Evolutionary conservation across 306 rosid species (phyloP), one percentile per base, ranked within the genome.

Genomic region (Vachellia pachyceras): DNA sequence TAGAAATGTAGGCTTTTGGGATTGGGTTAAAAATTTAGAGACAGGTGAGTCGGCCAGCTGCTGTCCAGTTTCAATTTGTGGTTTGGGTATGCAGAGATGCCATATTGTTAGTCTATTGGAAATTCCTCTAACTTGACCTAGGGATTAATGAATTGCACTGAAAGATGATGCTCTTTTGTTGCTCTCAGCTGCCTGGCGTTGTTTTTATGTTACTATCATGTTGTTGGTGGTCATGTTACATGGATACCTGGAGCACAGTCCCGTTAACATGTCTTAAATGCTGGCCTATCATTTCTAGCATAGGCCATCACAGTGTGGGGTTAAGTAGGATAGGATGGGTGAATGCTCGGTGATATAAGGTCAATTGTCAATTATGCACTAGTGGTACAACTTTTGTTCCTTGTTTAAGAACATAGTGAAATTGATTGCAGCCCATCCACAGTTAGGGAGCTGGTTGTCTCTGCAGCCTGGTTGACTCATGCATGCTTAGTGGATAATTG

Each of bases 381-480:
- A 82, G 84, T 85, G 77, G 64, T 71, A n/a, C n/a, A n/a, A n/a
- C n/a, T n/a, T n/a, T n/a, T n/a, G 71, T 77, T 83, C 69, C 46
- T 76, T 83, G 78, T 89, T 80, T 77, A 69, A 76, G 79, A 82
- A 85, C 87, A 44, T 83, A 73, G 85, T 80, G 75, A 80, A 83
- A 86, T 80, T 86, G 82, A 73, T 86, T 54, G 85, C 72, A 82
- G 80, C 97, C 97, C 99, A 91, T 90, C 99, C 99, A 95, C 99
- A 66, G 90, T 92, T 89, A 90, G 83, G 91, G 97, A 94, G 97
- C 97, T 92, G 98, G 97, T 91, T 83, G 76, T 80, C 81, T 75
- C 79, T 71, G 97, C 94, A 89, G 99, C 85, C 97, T 86, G 99
- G 97, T 95, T 91, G 99, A 95, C 99, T 91, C 94, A 86, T 79